Base-by-base conservation (phyloP, 768 basidiomycete genomes). In the Zangia roseola region DNA sequence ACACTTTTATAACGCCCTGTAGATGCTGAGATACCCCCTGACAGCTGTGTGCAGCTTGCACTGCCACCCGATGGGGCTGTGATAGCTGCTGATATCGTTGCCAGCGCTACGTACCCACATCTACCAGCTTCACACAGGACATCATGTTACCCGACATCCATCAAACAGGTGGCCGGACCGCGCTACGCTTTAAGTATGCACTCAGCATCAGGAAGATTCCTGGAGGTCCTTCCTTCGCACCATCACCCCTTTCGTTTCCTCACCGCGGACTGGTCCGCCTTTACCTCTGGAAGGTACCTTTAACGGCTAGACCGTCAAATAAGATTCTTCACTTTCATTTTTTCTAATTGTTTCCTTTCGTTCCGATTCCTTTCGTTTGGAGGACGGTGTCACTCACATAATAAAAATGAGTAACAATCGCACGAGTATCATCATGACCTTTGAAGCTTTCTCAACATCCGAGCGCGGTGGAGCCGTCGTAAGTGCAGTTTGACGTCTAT, bases 191-290 rank as follows among this genome's bases (percentile, higher is more conserved):
- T 57, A 45, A 34, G 38, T 20, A 16, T 53, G 25, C 34, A 7
- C 40, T 17, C 12, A 16, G n/a, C 9, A 34, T 20, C 23, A 33
- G 16, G 35, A n/a, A 24, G 16, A 5, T 23, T 12, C 51, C 39
- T 4, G 23, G 28, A 36, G 47, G 28, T 40, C 25, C 40, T 58
- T 55, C 53, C 53, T n/a, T 51, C 50, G 47, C 54, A 28, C 14
- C 31, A 14, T 31, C 55, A 51, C 52, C 50, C 21, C 23, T 24
- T 57, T 54, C 49, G 50, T 61, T 59, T 43, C 49, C 58, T 62
- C 57, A 59, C 50, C 62, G 68, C 58, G 67, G 71, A 63, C 67
- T 59, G 68, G 56, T 69, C 66, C 65, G 59, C 61, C 47, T 53
- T 54, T 44, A 8, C 68, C 65, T 69, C 65, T 67, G 62, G 44